A percentile compares a stretch with the other conserved stretches of the same genome.
Evolutionary conservation across 345 rosid species (phyloP).

Genomic region (Nasturtium officinale): DNA sequence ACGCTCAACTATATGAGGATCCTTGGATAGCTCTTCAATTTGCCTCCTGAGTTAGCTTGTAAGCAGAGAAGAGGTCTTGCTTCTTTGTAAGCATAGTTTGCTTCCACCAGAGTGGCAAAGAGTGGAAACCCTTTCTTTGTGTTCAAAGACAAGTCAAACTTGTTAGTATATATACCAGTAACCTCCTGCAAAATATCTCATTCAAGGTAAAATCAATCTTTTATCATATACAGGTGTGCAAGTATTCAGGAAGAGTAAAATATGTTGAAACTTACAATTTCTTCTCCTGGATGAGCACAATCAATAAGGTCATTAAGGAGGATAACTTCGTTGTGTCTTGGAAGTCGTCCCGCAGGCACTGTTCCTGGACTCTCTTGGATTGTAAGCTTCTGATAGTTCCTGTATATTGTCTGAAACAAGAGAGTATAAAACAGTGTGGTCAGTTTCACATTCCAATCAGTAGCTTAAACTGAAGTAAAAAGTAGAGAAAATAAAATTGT

Average conservation of each 20-base stretch:
- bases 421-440: neutral
- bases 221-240: neutral
- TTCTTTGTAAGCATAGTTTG: conserved; percentile 89
- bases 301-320: conserved; percentile 89
- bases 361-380: conserved; percentile 99
- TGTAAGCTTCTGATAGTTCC: conserved; percentile 95
- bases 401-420: conserved; percentile 80
- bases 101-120: conserved; percentile 95
- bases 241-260: neutral
- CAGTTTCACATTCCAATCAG: neutral
- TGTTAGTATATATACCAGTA: conserved; percentile 91
- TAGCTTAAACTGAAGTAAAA: neutral
- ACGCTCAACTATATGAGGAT: conserved; percentile 89
- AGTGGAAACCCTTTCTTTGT: conserved; percentile 98
- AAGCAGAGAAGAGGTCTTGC: conserved; percentile 95
- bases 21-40: conserved; percentile 85
- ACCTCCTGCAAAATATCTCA: conserved; percentile 65
- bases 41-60: conserved; percentile 95
- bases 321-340: conserved; percentile 98
- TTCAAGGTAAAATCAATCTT: conserved; percentile 2
- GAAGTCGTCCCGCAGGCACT: conserved; percentile 98
- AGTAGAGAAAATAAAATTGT: conserved; percentile 4
- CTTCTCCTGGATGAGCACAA: conserved; percentile 98
- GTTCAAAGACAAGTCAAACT: conserved; percentile 89
- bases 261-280: conserved; percentile 56